Conservation (phyloP, 495 filamentous ascomycete genomes). For the Sordaria brevicollis region DNA sequence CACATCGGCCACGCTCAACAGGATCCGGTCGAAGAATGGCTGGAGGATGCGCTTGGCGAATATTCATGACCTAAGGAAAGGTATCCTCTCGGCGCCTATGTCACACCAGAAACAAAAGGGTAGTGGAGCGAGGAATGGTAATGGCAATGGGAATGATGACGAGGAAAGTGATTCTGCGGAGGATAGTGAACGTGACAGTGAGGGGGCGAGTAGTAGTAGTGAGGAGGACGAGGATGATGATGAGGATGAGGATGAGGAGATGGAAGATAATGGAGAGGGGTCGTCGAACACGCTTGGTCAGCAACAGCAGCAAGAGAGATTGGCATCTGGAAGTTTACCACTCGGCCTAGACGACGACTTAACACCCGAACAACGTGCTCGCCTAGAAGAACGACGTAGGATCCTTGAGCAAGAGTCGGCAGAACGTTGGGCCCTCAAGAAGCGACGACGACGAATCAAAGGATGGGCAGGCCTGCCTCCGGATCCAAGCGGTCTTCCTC, state of each 20-base stretch:
- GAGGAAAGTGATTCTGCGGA: neutral
- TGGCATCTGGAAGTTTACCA: conserved; percentile 6
- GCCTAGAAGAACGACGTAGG: conserved; percentile 45
- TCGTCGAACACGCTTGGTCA: neutral
- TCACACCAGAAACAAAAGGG: neutral
- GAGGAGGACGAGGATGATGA: conserved; percentile 21
- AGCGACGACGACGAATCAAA: conserved; percentile 61
- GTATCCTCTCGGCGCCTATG: conserved; percentile 42
- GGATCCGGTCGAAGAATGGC: neutral
- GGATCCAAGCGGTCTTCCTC: conserved; percentile 57
- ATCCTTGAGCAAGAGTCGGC: conserved; percentile 52
- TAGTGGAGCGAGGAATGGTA: conserved; percentile 22
- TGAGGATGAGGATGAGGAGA: neutral
- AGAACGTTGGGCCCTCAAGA: conserved; percentile 53
- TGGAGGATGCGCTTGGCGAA: conserved; percentile 44
- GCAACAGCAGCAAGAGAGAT: neutral
- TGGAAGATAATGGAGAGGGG: neutral
- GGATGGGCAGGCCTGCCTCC: conserved; percentile 63
- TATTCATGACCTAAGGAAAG: conserved; percentile 50
- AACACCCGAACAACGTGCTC: conserved; percentile 42
- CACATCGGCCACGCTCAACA: conserved; percentile 50
- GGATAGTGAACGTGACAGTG: neutral
- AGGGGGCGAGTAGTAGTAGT: conserved; percentile 13
- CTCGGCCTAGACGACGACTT: conserved; percentile 26
- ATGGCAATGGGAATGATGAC: neutral